Conservation (phyloP, 108 stramenopile genomes). For the Nannochloropsis salina region DNA sequence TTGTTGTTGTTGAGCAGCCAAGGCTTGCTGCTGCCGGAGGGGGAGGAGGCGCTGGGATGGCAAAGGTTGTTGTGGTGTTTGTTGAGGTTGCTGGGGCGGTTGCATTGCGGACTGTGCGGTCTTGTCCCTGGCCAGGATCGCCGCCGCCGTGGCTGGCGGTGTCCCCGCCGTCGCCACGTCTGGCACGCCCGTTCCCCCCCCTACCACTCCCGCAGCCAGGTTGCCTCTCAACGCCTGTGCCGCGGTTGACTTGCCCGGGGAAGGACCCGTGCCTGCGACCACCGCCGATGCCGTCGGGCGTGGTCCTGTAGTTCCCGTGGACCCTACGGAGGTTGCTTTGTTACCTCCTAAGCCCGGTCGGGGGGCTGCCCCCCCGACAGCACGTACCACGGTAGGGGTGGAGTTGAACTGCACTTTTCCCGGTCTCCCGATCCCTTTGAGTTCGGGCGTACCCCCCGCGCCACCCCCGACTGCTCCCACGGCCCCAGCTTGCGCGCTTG, state of each 20-base stretch:
- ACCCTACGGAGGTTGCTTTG: no score
- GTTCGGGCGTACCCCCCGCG: neutral
- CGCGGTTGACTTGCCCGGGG: neutral
- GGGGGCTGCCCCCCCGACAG: no score
- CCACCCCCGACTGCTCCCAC: neutral
- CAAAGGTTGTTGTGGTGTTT: neutral
- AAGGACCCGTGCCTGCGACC: neutral
- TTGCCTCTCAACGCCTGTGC: neutral
- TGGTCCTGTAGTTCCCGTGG: neutral
- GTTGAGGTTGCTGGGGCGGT: conserved; percentile 55
- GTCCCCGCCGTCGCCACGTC: neutral
- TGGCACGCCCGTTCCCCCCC: conserved; percentile 34
- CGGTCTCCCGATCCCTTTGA: neutral
- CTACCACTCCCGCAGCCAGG: neutral
- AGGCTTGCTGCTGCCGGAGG: conserved; percentile 20
- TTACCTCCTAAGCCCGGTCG: no score
- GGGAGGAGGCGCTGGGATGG: conserved; percentile 22
- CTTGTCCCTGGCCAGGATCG: conserved; percentile 31
- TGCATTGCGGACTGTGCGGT: conserved; percentile 43
- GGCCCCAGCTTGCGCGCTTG: neutral
- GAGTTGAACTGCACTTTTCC: neutral
- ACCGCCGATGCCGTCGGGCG: neutral
- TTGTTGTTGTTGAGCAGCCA: neutral
- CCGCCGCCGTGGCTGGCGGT: neutral
- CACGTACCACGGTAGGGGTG: no score